Base-by-base conservation (phyloP, 495 filamentous ascomycete species). In the Talaromyces stipitatus region DNA sequence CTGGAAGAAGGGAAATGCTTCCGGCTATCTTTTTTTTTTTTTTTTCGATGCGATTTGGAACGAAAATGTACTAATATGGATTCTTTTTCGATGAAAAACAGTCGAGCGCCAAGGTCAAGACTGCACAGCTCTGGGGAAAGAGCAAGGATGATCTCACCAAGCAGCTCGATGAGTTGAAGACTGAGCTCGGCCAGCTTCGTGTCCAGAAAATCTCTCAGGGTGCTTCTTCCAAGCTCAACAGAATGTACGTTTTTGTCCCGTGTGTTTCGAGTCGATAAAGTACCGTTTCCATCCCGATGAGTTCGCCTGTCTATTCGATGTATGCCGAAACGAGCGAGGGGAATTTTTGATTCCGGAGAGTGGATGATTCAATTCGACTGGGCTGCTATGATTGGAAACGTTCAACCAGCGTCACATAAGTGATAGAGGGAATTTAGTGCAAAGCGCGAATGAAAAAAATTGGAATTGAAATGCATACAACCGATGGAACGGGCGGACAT, bases 161-260 rank as follows among this genome's bases (percentile, higher is more conserved):
- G 82, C 91, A 97, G 77, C 82, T 96, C 65, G 83, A 84, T 64
- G 90, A 95, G 74, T 84, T 96, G 69, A 96, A 98, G 88, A 83
- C 83, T 58, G 94, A 97, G 81, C 85, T 98, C 54, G 86, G 86
- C 69, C 85, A 89, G 78, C 84, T 97, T 63, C 89, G 92, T 67
- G 91, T 92, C 71, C 92, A 96, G 81, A 96, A 99, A 86, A 95
- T 99, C 72, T 82, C 91, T 62, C 91, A 89, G 60, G 88, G 89
- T 70, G 90, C 89, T 64, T 86, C 88, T 58, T 85, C 89, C 66
- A 99, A 97, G 84, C 86, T 96, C 69, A 92, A 84, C 75, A 92
- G 91, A 82, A 97, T 98, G 92, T 97, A 85, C 73, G 84, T 86
- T 20, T 14, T 27, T 50, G 24, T 46, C 8, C 18, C 38, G 38